These are phyloP conservation scores for Bondarzewia mesenterica DNA, from an alignment of 1,284 basidiomycete genomes.

Conservation along the genomic window DNA sequence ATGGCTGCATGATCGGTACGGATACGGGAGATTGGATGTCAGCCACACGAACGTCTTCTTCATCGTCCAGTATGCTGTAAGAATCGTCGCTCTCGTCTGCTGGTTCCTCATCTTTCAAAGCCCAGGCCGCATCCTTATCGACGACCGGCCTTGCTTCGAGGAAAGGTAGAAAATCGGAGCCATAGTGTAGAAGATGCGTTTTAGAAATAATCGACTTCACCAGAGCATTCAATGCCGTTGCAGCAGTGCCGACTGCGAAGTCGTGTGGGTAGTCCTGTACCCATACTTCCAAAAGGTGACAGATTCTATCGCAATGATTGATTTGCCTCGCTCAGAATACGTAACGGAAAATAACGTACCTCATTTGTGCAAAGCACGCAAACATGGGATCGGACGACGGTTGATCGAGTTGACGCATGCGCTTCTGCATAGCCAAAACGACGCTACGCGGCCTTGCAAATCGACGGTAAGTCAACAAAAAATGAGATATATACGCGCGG, in stretches of 20 bases:
- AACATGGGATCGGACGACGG: constrained; percentile 73
- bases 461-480: constrained; percentile 71
- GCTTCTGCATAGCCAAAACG: constrained; percentile 77
- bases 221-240: constrained; percentile 62
- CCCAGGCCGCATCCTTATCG: constrained; percentile 66
- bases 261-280: constrained; percentile 64
- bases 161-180: constrained; percentile 71
- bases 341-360: constrained; percentile 30
- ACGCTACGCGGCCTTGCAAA: constrained; percentile 69
- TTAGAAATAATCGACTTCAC: constrained; percentile 71
- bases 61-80: constrained; percentile 43
- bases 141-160: constrained; percentile 54
- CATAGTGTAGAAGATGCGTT: constrained; percentile 74
- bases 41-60: constrained; percentile 23
- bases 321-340: not conserved
- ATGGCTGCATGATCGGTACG: not conserved
- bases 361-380: constrained; percentile 77
- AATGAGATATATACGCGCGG: constrained; percentile 65
- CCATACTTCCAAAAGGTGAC: constrained; percentile 68
- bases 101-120: constrained; percentile 51
- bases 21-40: not conserved
- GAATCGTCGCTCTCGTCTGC: constrained; percentile 55
- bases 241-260: constrained; percentile 66
- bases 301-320: constrained; percentile 42
- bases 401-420: constrained; percentile 67